Conservation (phyloP, 768 basidiomycete genomes). For the Rhizopogon vinicolor region DNA sequence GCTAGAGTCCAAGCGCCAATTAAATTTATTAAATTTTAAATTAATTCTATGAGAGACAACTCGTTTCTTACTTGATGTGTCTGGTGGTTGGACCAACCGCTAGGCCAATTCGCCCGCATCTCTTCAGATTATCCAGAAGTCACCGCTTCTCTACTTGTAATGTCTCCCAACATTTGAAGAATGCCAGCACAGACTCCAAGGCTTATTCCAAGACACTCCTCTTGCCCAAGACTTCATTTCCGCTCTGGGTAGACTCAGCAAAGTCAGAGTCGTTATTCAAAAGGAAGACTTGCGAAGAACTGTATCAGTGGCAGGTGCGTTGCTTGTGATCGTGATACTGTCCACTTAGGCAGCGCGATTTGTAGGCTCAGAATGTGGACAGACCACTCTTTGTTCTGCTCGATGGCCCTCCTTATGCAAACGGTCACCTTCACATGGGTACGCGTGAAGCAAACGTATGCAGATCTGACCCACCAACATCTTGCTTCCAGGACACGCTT, state of each 20-base stretch:
- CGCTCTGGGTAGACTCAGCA: constrained; percentile 64
- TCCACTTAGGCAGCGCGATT: neutral
- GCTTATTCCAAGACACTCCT: constrained; percentile 60
- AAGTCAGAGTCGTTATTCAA: constrained; percentile 57
- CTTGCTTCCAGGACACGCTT: constrained; percentile 68
- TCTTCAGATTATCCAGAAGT: neutral
- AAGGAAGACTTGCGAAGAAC: constrained; percentile 58
- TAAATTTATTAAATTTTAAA: no score
- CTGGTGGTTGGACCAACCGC: neutral
- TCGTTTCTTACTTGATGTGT: neutral
- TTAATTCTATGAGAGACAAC: no score
- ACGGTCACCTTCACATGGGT: constrained; percentile 96
- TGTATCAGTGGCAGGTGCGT: constrained; percentile 79
- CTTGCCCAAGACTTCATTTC: constrained; percentile 80
- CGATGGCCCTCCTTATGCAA: constrained; percentile 97
- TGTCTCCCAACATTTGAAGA: neutral
- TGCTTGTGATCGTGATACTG: constrained; percentile 4
- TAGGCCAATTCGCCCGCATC: neutral
- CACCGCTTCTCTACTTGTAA: neutral
- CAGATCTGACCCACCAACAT: neutral
- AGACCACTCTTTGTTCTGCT: constrained; percentile 81
- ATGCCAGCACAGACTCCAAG: constrained; percentile 20
- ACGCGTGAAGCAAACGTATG: constrained; percentile 6
- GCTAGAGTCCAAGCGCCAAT: no score
- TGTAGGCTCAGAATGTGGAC: constrained; percentile 59